Base-by-base conservation (phyloP, 768 basidiomycete genomes). In the Naematelia encephala region DNA sequence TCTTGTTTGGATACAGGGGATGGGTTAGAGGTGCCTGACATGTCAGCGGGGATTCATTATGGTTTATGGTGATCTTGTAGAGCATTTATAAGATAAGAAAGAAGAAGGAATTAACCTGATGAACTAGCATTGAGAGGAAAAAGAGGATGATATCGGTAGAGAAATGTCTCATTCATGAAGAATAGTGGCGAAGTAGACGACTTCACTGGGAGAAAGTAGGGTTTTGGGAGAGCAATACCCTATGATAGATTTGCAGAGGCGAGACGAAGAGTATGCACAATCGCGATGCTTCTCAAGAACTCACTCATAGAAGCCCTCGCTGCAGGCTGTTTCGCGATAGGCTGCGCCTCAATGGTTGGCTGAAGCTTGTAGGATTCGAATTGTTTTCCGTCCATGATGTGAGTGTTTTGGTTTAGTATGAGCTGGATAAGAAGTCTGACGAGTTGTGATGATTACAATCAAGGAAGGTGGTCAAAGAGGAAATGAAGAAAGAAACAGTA, bases 251-350 rank as follows among this genome's bases (percentile, higher is more conserved):
- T n/a, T n/a, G n/a, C n/a, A n/a, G n/a, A n/a, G n/a, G n/a, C n/a
- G n/a, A n/a, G n/a, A n/a, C n/a, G n/a, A n/a, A n/a, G n/a, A n/a
- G n/a, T n/a, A n/a, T n/a, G n/a, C n/a, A n/a, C n/a, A n/a, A n/a
- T n/a, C n/a, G n/a, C n/a, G n/a, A n/a, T n/a, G n/a, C n/a, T n/a
- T n/a, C n/a, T n/a, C n/a, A n/a, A 25, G 4, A 23, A 73, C 71
- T 50, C 61, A 70, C 72, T 61, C 72, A 73, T 73, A 22, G 30
- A 58, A 11, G 51, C 29, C 43, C 60, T 52, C 1, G 60, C 60
- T 1, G 47, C 22, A n/a, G 72, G 72, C 54, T 73, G 72, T 44
- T 61, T 57, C 19, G 68, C 68, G 10, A 69, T 60, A 26, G 54
- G 54, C 1, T 22, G 27, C 29, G 49, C 48, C 51, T 70, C 66